phyloP scores from a whole-genome alignment of 225 moss, liverwort and hornwort species.

The Antitrichia curtipendula region DNA sequence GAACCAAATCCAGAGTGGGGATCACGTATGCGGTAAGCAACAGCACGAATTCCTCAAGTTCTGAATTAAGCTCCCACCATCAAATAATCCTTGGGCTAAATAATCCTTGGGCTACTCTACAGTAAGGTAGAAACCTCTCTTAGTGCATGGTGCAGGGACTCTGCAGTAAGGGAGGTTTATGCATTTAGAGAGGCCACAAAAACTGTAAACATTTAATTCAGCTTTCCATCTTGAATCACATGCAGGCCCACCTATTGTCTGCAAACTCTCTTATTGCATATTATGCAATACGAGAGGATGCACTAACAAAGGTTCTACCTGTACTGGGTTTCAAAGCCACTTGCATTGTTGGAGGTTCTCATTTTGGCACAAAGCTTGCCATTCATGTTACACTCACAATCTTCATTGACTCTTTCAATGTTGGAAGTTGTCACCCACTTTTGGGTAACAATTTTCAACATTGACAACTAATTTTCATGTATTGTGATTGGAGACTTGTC shows the following conservation, averaged over 20 bases:
- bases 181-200: too few relatives aligned
- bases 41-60: not conserved
- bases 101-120: too few relatives aligned
- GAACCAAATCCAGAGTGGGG: not conserved
- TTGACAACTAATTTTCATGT: not conserved
- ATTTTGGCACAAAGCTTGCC: not conserved
- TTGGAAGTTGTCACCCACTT: not conserved
- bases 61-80: not conserved
- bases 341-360: not conserved
- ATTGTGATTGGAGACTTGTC: too few relatives aligned
- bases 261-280: too few relatives aligned
- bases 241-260: too few relatives aligned
- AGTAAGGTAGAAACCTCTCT: too few relatives aligned
- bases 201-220: too few relatives aligned
- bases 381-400: not conserved
- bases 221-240: too few relatives aligned
- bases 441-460: not conserved
- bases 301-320: too few relatives aligned
- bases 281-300: too few relatives aligned
- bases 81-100: not conserved
- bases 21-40: constrained; percentile 29
- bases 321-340: not conserved
- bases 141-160: too few relatives aligned
- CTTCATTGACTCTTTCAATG: not conserved
- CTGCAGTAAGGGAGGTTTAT: too few relatives aligned